phyloP scores from a whole-genome alignment of 225 moss, liverwort and hornwort species.

The Pseudoscleropodium purum region DNA sequence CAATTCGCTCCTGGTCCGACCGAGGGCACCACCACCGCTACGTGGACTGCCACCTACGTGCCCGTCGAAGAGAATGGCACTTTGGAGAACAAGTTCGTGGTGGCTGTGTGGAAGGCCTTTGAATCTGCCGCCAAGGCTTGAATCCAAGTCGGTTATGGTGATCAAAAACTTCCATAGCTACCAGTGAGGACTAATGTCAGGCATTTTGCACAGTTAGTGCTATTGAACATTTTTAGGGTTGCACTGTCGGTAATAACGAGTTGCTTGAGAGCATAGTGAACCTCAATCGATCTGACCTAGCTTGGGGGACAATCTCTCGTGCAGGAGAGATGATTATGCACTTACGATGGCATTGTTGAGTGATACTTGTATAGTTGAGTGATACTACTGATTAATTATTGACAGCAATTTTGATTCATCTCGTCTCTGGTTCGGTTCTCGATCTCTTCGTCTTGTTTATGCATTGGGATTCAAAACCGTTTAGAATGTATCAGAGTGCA shows the following conservation, averaged over 20 bases:
- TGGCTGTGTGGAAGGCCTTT: conserved; percentile 5
- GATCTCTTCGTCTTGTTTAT: background rate
- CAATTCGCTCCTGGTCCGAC: conserved; percentile 6
- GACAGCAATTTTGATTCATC: background rate
- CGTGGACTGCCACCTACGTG: conserved; percentile 18
- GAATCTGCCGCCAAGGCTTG: background rate
- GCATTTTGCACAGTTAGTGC: background rate
- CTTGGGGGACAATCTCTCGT: background rate
- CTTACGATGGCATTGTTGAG: background rate
- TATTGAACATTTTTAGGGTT: background rate
- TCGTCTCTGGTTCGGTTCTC: background rate
- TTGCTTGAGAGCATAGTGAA: background rate
- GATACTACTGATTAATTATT: background rate
- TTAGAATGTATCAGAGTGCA: background rate
- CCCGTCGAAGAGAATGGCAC: background rate
- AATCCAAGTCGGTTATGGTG: background rate
- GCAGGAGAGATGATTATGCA: background rate
- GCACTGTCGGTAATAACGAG: background rate
- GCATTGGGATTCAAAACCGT: too few species aligned
- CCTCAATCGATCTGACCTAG: background rate
- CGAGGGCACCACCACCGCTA: conserved; percentile 6
- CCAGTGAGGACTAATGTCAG: background rate
- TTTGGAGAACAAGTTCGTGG: conserved; percentile 3
- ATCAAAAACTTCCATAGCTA: too few species aligned
- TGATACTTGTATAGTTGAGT: background rate